Conservation (phyloP, 2,329 filamentous ascomycete genomes). For the Cryphonectria japonica region DNA sequence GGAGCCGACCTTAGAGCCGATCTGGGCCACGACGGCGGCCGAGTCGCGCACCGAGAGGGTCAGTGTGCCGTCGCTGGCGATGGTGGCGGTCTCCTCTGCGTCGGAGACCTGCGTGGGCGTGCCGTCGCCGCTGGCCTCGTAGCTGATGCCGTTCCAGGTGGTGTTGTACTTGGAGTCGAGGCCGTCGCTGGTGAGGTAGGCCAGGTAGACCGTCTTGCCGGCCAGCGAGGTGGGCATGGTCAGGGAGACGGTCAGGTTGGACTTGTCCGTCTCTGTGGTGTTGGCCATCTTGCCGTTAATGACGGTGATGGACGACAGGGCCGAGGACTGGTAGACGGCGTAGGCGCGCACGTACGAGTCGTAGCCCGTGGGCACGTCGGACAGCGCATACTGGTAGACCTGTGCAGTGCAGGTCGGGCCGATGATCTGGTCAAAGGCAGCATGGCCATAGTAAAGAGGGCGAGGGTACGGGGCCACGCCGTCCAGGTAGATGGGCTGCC, state of each 20-base stretch:
- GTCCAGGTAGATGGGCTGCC: conserved; percentile 49
- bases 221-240: conserved; percentile 42
- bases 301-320: conserved; percentile 47
- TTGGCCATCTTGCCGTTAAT: conserved; percentile 52
- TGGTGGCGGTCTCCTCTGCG: conserved; percentile 37
- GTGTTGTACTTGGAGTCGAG: conserved; percentile 47
- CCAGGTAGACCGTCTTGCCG: conserved; percentile 49
- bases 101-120: conserved; percentile 41
- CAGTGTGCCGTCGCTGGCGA: conserved; percentile 40
- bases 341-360: conserved; percentile 48
- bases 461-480: conserved; percentile 47
- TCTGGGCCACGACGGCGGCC: conserved; percentile 50
- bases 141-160: conserved; percentile 53
- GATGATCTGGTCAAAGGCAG: conserved; percentile 54
- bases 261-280: conserved; percentile 42
- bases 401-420: conserved; percentile 48
- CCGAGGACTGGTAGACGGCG: conserved; percentile 47
- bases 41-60: conserved; percentile 46
- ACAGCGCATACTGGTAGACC: conserved; percentile 42
- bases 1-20: conserved; percentile 38
- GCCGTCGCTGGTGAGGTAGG: conserved; percentile 51
- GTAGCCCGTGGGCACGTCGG: conserved; percentile 41
- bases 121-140: conserved; percentile 46
- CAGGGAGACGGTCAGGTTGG: conserved; percentile 45
- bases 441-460: conserved; percentile 54